phyloP scores from a whole-genome alignment of 78 protist species.

The Planoprotostelium fungivorum region DNA sequence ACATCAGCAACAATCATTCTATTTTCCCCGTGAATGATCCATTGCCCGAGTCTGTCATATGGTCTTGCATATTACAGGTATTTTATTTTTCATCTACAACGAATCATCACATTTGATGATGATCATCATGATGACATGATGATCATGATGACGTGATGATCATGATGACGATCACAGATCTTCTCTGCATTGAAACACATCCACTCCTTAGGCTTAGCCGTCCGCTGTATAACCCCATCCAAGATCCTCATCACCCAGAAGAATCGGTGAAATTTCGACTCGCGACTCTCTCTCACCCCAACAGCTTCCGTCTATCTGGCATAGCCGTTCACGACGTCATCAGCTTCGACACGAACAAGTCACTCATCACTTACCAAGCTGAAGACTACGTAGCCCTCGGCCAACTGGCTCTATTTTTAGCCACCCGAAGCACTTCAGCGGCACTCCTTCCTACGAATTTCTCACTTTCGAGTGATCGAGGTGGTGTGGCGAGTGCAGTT shows the following conservation, averaged over 20 bases:
- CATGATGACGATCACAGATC: constrained; percentile 26
- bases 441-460: background rate
- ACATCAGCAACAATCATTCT: constrained; percentile 15
- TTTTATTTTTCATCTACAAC: too few species aligned
- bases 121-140: too few species aligned
- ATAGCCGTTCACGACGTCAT: constrained; percentile 62
- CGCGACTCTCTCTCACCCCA: background rate
- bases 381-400: constrained; percentile 55
- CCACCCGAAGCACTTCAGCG: constrained; percentile 23
- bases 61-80: background rate
- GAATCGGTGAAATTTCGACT: background rate
- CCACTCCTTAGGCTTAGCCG: constrained; percentile 28
- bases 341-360: constrained; percentile 38
- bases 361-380: constrained; percentile 33
- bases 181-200: constrained; percentile 39
- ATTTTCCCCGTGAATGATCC: constrained; percentile 12
- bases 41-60: constrained; percentile 32
- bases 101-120: too few species aligned
- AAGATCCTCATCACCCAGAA: constrained; percentile 51
- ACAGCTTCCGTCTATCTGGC: constrained; percentile 43
- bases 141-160: too few species aligned
- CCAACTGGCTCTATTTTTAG: constrained; percentile 30
- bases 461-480: background rate
- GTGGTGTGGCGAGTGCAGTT: background rate
- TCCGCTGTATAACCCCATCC: constrained; percentile 49